Percentiles rank a stretch among this genome's conserved stretches.
phyloP scores from a whole-genome alignment of 2,329 filamentous ascomycete species.

The Talaromyces rugulosus region DNA sequence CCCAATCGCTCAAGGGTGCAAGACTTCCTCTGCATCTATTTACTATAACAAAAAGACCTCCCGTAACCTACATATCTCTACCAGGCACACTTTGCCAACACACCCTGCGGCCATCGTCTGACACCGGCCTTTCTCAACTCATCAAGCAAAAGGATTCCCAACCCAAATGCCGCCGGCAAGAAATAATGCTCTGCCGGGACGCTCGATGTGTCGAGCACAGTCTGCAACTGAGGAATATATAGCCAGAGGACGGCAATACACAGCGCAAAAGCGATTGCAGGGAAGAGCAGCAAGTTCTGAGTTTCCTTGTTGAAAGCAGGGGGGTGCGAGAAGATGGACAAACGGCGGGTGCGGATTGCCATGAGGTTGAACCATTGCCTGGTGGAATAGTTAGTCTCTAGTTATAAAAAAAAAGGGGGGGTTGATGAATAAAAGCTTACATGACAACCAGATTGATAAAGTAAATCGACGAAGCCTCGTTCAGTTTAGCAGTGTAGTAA shows the following conservation, averaged over 20 bases:
- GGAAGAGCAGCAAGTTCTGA: constrained; percentile 65
- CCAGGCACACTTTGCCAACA: constrained; percentile 62
- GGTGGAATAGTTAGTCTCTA: neutral
- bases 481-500: constrained; percentile 53
- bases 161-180: constrained; percentile 67
- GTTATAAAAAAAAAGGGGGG: neutral
- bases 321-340: constrained; percentile 68
- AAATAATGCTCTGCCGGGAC: constrained; percentile 75
- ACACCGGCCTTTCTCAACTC: constrained; percentile 63
- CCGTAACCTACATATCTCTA: constrained; percentile 29
- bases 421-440: constrained; percentile 38
- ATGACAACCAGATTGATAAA: constrained; percentile 78
- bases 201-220: constrained; percentile 54
- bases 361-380: constrained; percentile 72
- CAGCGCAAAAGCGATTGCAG: constrained; percentile 65
- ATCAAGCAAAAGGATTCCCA: constrained; percentile 61
- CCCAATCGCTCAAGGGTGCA: neutral
- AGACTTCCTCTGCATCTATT: neutral
- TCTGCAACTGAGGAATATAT: constrained; percentile 61
- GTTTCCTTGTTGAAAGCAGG: constrained; percentile 62
- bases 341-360: constrained; percentile 60
- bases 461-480: constrained; percentile 68
- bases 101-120: constrained; percentile 54
- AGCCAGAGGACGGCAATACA: constrained; percentile 66
- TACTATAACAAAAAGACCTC: neutral